phyloP scores from a whole-genome alignment of 2,329 filamentous ascomycete genomes.

The Coniochaeta pulveracea region DNA sequence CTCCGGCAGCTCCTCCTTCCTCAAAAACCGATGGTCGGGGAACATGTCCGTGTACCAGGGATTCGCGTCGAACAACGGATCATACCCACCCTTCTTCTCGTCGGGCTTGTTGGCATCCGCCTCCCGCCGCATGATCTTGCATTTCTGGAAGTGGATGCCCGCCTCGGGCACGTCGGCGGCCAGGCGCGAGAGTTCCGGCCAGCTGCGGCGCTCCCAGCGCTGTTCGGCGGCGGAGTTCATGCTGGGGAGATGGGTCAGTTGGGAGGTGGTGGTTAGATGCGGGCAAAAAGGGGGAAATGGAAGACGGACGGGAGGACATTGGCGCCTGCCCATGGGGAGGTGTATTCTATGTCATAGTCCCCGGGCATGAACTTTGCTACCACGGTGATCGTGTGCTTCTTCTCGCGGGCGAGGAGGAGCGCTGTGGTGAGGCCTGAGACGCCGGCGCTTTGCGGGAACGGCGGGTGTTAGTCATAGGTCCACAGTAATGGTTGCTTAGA shows the following conservation, averaged over 20 bases:
- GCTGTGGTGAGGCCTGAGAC: conserved; percentile 41
- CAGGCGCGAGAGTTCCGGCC: conserved; percentile 49
- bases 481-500: background rate
- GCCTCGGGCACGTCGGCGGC: conserved; percentile 60
- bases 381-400: conserved; percentile 27
- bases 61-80: conserved; percentile 52
- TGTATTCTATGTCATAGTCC: conserved; percentile 85
- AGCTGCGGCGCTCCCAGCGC: conserved; percentile 53
- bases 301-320: conserved; percentile 63
- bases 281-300: too few species aligned
- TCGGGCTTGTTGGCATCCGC: conserved; percentile 44
- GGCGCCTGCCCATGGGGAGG: conserved; percentile 80
- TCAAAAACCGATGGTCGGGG: conserved; percentile 57
- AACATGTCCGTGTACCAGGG: conserved; percentile 67
- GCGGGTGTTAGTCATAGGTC: background rate
- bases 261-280: background rate
- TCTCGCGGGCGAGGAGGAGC: conserved; percentile 32
- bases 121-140: conserved; percentile 39
- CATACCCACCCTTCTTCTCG: conserved; percentile 22
- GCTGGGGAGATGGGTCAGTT: conserved; percentile 16
- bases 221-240: conserved; percentile 31
- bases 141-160: conserved; percentile 66
- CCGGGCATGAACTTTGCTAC: conserved; percentile 79
- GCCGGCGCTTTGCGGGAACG: conserved; percentile 27
- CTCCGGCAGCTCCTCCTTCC: conserved; percentile 43